phyloP scores from a whole-genome alignment of 495 filamentous ascomycete species.

The Neurospora sp. region DNA sequence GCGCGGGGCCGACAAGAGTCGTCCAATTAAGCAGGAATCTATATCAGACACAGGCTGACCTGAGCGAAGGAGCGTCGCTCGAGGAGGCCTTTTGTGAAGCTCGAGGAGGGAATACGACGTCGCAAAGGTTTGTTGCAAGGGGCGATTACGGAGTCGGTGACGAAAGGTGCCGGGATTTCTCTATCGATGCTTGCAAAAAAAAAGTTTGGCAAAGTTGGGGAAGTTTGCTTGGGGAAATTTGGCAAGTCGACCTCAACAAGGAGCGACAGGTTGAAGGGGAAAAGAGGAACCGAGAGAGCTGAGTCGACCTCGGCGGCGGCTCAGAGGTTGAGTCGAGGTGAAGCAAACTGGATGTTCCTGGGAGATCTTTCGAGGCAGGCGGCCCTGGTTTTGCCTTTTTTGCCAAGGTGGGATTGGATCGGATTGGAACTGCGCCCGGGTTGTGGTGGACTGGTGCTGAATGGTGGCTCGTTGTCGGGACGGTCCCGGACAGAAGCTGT shows the following conservation, averaged over 20 bases:
- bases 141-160: not conserved
- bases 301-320: not conserved
- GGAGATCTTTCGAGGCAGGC: not conserved
- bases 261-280: not conserved
- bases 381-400: not conserved
- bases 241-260: not conserved
- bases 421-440: not conserved
- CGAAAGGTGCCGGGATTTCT: not conserved
- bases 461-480: not conserved
- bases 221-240: not conserved
- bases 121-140: conserved; percentile 3
- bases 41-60: not conserved
- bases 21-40: conserved; percentile 13
- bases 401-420: not conserved
- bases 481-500: not conserved
- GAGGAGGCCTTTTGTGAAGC: conserved; percentile 4
- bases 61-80: conserved; percentile 14
- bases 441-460: not conserved
- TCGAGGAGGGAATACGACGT: not conserved
- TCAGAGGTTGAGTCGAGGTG: not conserved
- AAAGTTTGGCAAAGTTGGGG: not conserved
- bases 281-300: not conserved
- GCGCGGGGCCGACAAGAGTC: not conserved
- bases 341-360: not conserved
- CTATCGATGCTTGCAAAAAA: not conserved